Evolutionary conservation across 257 asterid species (phyloP).

Genomic region (Buddleja alternifolia): DNA sequence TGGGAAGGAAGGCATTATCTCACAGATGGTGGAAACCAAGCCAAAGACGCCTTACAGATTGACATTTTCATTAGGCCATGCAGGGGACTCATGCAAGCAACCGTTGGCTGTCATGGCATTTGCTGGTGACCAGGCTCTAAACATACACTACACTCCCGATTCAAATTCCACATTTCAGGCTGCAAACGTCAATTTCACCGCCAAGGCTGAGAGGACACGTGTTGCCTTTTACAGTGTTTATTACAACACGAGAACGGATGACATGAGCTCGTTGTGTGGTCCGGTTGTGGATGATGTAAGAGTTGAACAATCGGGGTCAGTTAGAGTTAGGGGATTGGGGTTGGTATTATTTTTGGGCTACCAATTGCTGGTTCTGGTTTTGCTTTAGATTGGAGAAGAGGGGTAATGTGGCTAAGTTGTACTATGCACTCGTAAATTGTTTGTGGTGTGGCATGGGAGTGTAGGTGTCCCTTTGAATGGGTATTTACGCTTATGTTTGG

Average conservation of each 20-base stretch:
- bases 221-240: slow-evolving; percentile 86
- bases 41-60: slow-evolving; percentile 65
- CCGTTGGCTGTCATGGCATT: slow-evolving; percentile 92
- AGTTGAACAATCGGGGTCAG: slow-evolving; percentile 57
- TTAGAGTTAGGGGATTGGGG: slow-evolving; percentile 31
- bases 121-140: slow-evolving; percentile 70
- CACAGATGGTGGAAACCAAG: slow-evolving; percentile 91
- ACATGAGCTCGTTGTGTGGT: slow-evolving; percentile 90
- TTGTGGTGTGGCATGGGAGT: too few relatives aligned
- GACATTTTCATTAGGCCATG: slow-evolving; percentile 79
- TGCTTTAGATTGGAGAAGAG: too few relatives aligned
- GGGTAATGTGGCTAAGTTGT: too few relatives aligned
- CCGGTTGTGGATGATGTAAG: slow-evolving; percentile 93
- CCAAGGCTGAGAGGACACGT: slow-evolving; percentile 83
- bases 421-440: too few relatives aligned
- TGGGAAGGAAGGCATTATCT: slow-evolving; percentile 90
- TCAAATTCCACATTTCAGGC: slow-evolving; percentile 64
- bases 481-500: too few relatives aligned
- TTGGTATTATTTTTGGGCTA: slow-evolving; percentile 30
- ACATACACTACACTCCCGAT: slow-evolving; percentile 55
- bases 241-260: slow-evolving; percentile 92
- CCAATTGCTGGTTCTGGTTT: background rate
- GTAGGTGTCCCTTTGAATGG: too few relatives aligned
- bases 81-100: slow-evolving; percentile 74
- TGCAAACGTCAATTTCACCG: slow-evolving; percentile 67